Evolutionary conservation across 805 yeast species (phyloP), one percentile per base, ranked within the genome.

Genomic region (Nakazawaea sp.): DNA sequence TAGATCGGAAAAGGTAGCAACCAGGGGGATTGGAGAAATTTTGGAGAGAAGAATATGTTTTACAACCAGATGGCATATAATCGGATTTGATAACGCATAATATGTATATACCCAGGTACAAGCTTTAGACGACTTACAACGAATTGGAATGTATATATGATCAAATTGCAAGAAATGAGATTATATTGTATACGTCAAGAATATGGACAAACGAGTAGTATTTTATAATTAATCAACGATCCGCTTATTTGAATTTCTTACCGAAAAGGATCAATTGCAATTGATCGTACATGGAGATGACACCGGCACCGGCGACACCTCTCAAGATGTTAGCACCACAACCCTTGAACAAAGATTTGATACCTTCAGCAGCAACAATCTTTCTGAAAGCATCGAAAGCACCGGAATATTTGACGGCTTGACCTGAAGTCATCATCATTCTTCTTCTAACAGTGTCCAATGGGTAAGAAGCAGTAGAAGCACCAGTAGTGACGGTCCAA

Each of bases 251-350:
- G 80, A 86, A 88, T 73, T 87, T 86, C 86, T 88, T 87, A 72
- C 97, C 97, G 71, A 88, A 87, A 58, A 89, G 43, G 78, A 88
- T 80, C 72, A 88, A 70, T 76, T 88, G 96, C 68, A 88, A 75
- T 76, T 88, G 95, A 72, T 89, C 97, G 78, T 89, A 88, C 78
- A 89, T 62, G 75, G 97, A 88, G 70, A 88, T 86, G 60, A 89
- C 97, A 85, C 96, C 96, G 64, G 97, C 97, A 81, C 96, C 95
- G 70, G 97, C 97, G 66, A 88, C 96, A 86, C 96, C 96, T 83
- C 97, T 88, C 72, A 88, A 79, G 80, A 88, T 88, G 92, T 88
- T 88, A 70, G 97, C 96, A 81, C 90, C 96, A 72, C 96, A 88
- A 78, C 97, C 97, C 81, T 86, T 89, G 90, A 88, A 88, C 71